Percentiles rank a stretch among this genome's conserved stretches.
phyloP scores from a whole-genome alignment of 495 filamentous ascomycete genomes.

The Alectoria sarmentosa region DNA sequence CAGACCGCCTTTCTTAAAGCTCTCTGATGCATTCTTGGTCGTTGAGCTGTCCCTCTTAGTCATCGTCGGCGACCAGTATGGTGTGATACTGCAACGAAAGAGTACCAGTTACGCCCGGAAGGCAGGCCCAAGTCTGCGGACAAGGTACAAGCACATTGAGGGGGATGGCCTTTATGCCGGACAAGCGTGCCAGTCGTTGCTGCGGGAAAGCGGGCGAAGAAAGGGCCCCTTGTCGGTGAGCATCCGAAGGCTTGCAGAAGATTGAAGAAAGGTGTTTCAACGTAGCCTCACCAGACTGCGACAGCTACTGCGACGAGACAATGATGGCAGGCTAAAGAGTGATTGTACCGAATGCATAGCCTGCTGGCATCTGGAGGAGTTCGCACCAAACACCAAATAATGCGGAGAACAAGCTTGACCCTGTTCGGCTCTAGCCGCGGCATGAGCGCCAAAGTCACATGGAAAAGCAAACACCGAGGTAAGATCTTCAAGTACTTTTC shows the following conservation, averaged over 20 bases:
- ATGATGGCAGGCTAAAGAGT: neutral
- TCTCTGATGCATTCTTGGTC: slow-evolving; percentile 39
- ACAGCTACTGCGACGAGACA: neutral
- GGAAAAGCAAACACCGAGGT: neutral
- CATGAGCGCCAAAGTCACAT: neutral
- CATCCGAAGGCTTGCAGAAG: slow-evolving; percentile 1
- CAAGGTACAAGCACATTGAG: slow-evolving; percentile 16
- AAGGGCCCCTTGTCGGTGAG: slow-evolving; percentile 9
- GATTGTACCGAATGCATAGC: neutral
- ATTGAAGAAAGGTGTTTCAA: neutral
- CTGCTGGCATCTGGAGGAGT: neutral
- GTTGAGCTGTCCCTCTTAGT: slow-evolving; percentile 22
- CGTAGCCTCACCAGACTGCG: neutral
- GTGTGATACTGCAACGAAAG: slow-evolving; percentile 10
- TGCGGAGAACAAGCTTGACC: slow-evolving; percentile 7
- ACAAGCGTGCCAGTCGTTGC: slow-evolving; percentile 20
- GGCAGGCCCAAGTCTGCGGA: slow-evolving; percentile 13
- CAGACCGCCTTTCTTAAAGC: slow-evolving; percentile 38
- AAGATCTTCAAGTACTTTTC: no score
- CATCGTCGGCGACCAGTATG: slow-evolving; percentile 17
- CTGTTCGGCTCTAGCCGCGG: slow-evolving; percentile 5
- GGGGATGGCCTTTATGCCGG: slow-evolving; percentile 19
- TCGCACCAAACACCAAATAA: neutral
- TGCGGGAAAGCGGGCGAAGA: slow-evolving; percentile 13
- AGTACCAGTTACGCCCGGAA: slow-evolving; percentile 6